Evolutionary conservation across 371 early-diverging fungal genomes (phyloP).

Genomic region (Rhizopus stolonifer): DNA sequence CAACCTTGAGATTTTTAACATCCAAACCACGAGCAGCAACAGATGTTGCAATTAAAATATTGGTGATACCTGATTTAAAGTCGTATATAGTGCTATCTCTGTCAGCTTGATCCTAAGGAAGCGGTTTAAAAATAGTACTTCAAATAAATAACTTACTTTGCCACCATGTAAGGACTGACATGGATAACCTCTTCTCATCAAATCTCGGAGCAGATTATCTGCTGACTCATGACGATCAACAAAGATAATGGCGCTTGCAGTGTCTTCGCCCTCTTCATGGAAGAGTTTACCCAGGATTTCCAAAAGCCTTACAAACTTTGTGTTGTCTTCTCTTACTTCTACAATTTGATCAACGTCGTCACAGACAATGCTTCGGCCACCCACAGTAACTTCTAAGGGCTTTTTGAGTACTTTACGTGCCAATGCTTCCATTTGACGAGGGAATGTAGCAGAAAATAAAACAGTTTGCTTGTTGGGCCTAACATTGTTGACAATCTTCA

Average conservation of each 20-base stretch:
- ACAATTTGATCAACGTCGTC: slow-evolving; percentile 90
- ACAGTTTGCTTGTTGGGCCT: slow-evolving; percentile 92
- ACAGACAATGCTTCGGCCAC: slow-evolving; percentile 88
- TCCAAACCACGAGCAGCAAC: slow-evolving; percentile 99
- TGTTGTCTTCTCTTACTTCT: slow-evolving; percentile 81
- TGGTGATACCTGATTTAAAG: slow-evolving; percentile 87
- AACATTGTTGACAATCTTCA: slow-evolving; percentile 96
- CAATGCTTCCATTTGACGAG: slow-evolving; percentile 95
- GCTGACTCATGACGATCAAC: slow-evolving; percentile 96
- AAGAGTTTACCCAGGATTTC: slow-evolving; percentile 85
- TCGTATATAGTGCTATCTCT: slow-evolving; percentile 91
- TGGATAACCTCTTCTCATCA: slow-evolving; percentile 87
- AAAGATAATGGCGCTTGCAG: slow-evolving; percentile 82
- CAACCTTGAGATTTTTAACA: slow-evolving; percentile 93
- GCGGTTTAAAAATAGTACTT: no score
- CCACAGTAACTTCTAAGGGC: slow-evolving; percentile 94
- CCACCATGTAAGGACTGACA: slow-evolving; percentile 95
- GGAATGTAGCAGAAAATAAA: slow-evolving; percentile 96
- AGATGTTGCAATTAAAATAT: slow-evolving; percentile 97
- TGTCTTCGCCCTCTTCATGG: slow-evolving; percentile 56
- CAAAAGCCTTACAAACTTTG: slow-evolving; percentile 86
- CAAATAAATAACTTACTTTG: slow-evolving; percentile 53
- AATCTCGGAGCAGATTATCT: slow-evolving; percentile 82
- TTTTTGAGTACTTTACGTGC: slow-evolving; percentile 89
- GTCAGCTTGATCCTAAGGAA: slow-evolving; percentile 80